Percentiles rank a stretch among this genome's conserved stretches.
Evolutionary conservation across 176 grass and related monocot species (phyloP).

Genomic region (Alloteropsis semialata): DNA sequence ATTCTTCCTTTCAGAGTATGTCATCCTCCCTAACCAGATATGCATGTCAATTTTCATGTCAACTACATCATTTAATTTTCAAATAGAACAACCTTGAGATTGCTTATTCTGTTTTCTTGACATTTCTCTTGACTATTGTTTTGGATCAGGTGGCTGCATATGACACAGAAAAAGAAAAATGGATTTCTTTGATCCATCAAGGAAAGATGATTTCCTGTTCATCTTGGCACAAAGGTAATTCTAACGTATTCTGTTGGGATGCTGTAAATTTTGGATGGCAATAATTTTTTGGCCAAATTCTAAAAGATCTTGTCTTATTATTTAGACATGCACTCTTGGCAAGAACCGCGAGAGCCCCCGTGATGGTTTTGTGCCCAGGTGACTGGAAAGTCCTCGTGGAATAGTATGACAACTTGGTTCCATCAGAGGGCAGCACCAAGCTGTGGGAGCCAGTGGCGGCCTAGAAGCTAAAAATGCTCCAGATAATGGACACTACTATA

Average conservation of each 20-base stretch:
- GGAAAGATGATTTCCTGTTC: slow-evolving; percentile 93
- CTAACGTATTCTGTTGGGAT: neutral
- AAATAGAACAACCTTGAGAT: neutral
- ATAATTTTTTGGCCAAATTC: neutral
- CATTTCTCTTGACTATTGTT: slow-evolving; percentile 31
- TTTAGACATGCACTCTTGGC: slow-evolving; percentile 82
- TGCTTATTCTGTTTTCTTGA: slow-evolving; percentile 9
- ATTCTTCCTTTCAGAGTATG: slow-evolving; percentile 98
- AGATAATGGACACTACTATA: slow-evolving; percentile 8
- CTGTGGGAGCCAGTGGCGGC: slow-evolving; percentile 60
- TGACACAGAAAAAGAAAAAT: slow-evolving; percentile 79
- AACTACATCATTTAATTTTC: neutral
- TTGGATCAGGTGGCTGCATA: slow-evolving; percentile 82
- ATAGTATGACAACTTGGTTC: slow-evolving; percentile 69
- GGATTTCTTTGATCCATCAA: slow-evolving; percentile 94
- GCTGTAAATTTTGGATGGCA: slow-evolving; percentile 1
- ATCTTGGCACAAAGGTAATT: slow-evolving; percentile 96
- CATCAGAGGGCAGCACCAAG: slow-evolving; percentile 49
- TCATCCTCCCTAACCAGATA: neutral
- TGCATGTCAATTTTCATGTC: too few relatives aligned
- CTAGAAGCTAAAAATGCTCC: neutral
- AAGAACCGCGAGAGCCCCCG: slow-evolving; percentile 78
- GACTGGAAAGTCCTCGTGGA: slow-evolving; percentile 91
- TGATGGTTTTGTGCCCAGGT: slow-evolving; percentile 99
- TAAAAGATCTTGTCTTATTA: slow-evolving; percentile 11